These are phyloP conservation scores for Pseudozyma tsukubaensis DNA, from an alignment of 1,284 basidiomycete species.

Conservation along the genomic window DNA sequence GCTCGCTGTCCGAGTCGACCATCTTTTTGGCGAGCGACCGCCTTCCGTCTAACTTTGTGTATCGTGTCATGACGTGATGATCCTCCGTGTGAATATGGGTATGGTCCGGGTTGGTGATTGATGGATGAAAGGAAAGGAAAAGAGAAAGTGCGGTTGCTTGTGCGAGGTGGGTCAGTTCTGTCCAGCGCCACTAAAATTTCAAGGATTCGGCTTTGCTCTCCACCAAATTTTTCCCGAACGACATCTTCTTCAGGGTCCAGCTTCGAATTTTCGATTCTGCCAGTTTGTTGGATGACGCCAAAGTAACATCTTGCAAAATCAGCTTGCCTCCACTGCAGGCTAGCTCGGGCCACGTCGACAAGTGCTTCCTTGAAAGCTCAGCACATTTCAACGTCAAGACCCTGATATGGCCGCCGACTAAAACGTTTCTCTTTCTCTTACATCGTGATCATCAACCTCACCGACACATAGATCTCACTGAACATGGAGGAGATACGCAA, in stretches of 20 bases:
- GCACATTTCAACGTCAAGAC: background rate
- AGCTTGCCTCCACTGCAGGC: slow-evolving; percentile 11
- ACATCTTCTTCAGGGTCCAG: slow-evolving; percentile 31
- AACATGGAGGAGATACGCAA: slow-evolving; percentile 70
- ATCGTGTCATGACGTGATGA: slow-evolving; percentile 49
- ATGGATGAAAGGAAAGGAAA: slow-evolving; percentile 1
- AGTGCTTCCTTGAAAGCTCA: background rate
- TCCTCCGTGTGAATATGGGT: background rate
- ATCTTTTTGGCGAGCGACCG: slow-evolving; percentile 47
- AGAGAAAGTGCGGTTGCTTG: background rate
- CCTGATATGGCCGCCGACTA: background rate
- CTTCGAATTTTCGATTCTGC: background rate
- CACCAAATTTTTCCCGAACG: slow-evolving; percentile 24
- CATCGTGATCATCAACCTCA: slow-evolving; percentile 5
- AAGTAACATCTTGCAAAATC: slow-evolving; percentile 6
- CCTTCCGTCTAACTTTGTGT: slow-evolving; percentile 58
- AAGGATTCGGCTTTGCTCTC: slow-evolving; percentile 4
- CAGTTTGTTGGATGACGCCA: background rate
- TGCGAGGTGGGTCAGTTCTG: background rate
- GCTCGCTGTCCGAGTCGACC: slow-evolving; percentile 39
- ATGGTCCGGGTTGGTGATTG: background rate
- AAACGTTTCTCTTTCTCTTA: background rate
- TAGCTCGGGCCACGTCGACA: slow-evolving; percentile 41
- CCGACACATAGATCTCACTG: background rate
- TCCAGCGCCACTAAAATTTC: background rate